Evolutionary conservation across 495 filamentous ascomycete species (phyloP).

Genomic region (Talaromyces proteolyticus): DNA sequence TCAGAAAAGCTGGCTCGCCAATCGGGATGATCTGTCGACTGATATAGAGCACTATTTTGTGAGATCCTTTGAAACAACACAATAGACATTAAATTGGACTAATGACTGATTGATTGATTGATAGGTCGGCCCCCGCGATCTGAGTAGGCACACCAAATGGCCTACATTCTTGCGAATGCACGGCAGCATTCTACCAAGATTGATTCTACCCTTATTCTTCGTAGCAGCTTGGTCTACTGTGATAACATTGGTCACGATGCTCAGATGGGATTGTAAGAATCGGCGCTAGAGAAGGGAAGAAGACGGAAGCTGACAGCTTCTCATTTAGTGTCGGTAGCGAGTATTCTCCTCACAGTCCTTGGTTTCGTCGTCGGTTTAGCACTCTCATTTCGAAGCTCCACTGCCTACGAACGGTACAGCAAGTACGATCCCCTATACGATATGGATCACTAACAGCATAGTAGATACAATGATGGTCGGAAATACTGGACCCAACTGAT

Average conservation of each 20-base stretch:
- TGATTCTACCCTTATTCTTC: constrained; percentile 67
- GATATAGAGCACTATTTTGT: constrained; percentile 43
- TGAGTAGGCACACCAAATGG: constrained; percentile 74
- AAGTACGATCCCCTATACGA: not conserved
- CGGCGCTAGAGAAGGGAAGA: not conserved
- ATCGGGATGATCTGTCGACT: not conserved
- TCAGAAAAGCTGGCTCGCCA: constrained; percentile 9
- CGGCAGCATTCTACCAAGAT: constrained; percentile 72
- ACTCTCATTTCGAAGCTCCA: constrained; percentile 76
- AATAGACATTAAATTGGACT: not conserved
- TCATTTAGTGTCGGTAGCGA: constrained; percentile 48
- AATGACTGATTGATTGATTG: constrained; percentile 2
- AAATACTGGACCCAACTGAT: constrained; percentile 73
- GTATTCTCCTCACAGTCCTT: constrained; percentile 72
- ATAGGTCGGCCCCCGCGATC: constrained; percentile 57
- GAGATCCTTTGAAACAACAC: constrained; percentile 11
- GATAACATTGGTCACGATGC: constrained; percentile 57
- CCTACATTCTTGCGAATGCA: constrained; percentile 75
- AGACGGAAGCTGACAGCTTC: not conserved
- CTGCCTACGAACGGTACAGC: constrained; percentile 70
- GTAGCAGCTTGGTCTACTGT: constrained; percentile 64
- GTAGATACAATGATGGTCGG: constrained; percentile 62
- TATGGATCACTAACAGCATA: constrained; percentile 4
- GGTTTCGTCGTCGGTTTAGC: constrained; percentile 87
- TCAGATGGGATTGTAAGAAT: constrained; percentile 42